These are phyloP conservation scores for Apiospora aurea DNA, from an alignment of 2,329 filamentous ascomycete genomes.

Conservation along the genomic window DNA sequence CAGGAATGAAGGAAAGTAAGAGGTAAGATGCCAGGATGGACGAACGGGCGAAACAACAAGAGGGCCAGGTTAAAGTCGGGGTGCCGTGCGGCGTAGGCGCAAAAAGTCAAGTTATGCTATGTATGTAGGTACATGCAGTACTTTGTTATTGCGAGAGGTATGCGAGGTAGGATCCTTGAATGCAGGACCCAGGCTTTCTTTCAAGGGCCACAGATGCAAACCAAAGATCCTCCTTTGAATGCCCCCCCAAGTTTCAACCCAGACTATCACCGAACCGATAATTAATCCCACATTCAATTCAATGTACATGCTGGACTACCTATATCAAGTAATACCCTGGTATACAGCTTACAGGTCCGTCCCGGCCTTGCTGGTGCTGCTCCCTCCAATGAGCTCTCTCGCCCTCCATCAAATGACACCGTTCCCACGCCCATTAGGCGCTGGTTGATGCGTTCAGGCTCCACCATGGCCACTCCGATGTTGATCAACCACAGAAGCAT, in stretches of 20 bases:
- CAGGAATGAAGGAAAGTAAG: neutral
- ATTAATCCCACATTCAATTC: constrained; percentile 7
- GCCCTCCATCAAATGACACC: neutral
- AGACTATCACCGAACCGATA: neutral
- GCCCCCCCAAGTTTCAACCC: constrained; percentile 2
- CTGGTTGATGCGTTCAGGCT: constrained; percentile 1
- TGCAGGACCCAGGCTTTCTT: neutral
- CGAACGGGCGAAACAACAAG: constrained; percentile 16
- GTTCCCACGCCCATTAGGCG: neutral
- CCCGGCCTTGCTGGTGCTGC: neutral
- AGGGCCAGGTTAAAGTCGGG: constrained; percentile 14
- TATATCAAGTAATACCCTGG: constrained; percentile 11
- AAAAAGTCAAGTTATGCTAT: neutral
- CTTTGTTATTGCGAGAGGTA: no score
- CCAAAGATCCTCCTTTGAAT: constrained; percentile 17
- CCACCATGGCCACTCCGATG: constrained; percentile 10
- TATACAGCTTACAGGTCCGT: neutral
- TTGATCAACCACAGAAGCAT: constrained; percentile 2
- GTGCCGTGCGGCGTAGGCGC: constrained; percentile 8
- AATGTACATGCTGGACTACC: neutral
- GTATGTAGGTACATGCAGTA: no score
- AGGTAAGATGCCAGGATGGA: constrained; percentile 9
- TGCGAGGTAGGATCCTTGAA: no score
- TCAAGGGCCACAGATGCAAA: constrained; percentile 13
- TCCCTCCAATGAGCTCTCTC: neutral